These are phyloP conservation scores for Talaromyces sp. DNA, from an alignment of 2,329 filamentous ascomycete genomes.

Conservation along the genomic window DNA sequence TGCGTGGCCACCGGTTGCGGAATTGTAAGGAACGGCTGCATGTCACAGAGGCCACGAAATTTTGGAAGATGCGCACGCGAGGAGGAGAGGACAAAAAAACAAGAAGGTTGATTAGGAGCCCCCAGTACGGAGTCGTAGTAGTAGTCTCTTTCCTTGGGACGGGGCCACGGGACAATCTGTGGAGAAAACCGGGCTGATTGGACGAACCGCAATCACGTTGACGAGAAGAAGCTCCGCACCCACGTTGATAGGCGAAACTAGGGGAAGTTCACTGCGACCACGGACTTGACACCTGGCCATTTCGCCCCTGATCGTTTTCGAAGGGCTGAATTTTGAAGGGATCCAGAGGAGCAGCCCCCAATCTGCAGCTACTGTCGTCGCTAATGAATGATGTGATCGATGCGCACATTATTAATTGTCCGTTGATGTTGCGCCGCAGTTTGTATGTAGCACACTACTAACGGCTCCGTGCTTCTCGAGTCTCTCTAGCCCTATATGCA, in stretches of 20 bases:
- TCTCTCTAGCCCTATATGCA: background rate
- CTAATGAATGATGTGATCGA: background rate
- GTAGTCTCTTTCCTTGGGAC: background rate
- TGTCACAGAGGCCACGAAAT: background rate
- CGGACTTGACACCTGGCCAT: background rate
- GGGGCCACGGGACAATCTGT: conserved; percentile 1
- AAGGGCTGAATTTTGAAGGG: background rate
- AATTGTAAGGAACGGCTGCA: background rate
- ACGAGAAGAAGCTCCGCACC: background rate
- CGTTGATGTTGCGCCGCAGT: background rate
- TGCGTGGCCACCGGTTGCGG: background rate
- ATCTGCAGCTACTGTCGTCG: background rate
- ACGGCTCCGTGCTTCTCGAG: too few relatives aligned
- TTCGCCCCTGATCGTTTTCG: background rate
- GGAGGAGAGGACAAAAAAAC: background rate
- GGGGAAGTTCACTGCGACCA: background rate
- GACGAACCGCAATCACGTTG: background rate
- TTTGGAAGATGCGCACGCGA: background rate
- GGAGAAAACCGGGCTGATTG: background rate
- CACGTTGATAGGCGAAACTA: background rate
- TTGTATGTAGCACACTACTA: background rate
- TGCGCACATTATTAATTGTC: background rate
- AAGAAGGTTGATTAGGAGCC: background rate
- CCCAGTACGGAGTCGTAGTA: background rate
- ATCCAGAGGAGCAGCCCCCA: background rate